Base-by-base conservation (phyloP, 1,284 basidiomycete genomes). In the Tylopilus sp. region DNA sequence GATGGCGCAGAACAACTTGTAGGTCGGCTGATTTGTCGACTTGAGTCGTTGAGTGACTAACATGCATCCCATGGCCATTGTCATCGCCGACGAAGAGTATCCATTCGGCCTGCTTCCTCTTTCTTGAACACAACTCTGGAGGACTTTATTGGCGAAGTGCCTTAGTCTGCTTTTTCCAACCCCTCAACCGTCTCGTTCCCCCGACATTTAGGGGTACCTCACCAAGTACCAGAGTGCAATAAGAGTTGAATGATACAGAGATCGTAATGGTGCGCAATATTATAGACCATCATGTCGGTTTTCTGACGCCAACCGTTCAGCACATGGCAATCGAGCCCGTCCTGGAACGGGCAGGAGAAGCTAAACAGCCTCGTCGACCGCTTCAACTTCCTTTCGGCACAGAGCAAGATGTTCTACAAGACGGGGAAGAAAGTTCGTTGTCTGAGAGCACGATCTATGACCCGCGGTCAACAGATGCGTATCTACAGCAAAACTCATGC, bases 241-340 rank as follows among this genome's bases (percentile, higher is more conserved):
- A 96, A 78, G 98, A 99, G 79, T 82, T 99, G 57, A 98, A 99
- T 78, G 98, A 99, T 85, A 99, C 98, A 13, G 99, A 99, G 91
- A 97, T 99, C 72, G 91, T 99, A 47, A 82, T 98, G 79, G 95
- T 96, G 71, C 32, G 66, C 22, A 54, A 41, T 38, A 22, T 33
- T 36, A 26, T 39, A 41, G 41, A 36, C 49, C 33, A 57, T 15
- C 0, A 19, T 36, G 26, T 7, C 26, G 8, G 44, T 41, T 58
- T 24, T 57, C 57, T 64, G 32, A 64, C 62, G 26, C 47, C n/a
- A 47, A 4, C 58, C 61, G 36, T 67, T 56, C 75, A 97, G 95
- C 98, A 99, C 87, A 98, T 99, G 87, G 99, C 98, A 18, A 99
- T 99, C 75, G 98, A 99, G 79, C 95, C 94, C 4, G 97, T 99